phyloP scores from a whole-genome alignment of 2,329 filamentous ascomycete species.

The Cladobotryum mycophilum region DNA sequence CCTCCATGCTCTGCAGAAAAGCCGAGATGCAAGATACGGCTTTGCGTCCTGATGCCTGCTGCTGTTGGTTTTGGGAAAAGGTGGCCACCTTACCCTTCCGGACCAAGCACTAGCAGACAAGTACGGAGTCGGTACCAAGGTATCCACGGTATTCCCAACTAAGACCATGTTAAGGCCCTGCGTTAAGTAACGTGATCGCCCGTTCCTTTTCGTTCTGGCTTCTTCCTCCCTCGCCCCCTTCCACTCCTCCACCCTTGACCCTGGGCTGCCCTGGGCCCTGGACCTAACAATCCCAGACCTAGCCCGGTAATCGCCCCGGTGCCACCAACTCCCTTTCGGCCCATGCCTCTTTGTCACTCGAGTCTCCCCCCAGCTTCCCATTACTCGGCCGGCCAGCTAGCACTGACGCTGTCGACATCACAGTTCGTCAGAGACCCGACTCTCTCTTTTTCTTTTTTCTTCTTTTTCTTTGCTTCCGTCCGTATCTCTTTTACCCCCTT shows the following conservation, averaged over 20 bases:
- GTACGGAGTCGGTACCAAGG: too few relatives aligned
- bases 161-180: background rate
- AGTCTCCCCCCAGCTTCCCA: background rate
- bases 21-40: conserved; percentile 12
- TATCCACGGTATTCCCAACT: too few relatives aligned
- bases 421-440: background rate
- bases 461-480: background rate
- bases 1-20: conserved; percentile 5
- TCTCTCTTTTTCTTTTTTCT: background rate
- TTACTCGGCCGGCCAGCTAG: background rate
- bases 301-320: background rate
- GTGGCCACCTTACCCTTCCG: conserved; percentile 1
- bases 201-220: background rate
- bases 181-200: conserved; percentile 8
- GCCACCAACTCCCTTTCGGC: background rate
- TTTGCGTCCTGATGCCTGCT: background rate
- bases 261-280: background rate
- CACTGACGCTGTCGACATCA: background rate
- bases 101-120: too few relatives aligned
- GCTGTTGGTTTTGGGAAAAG: background rate
- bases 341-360: background rate
- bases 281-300: background rate
- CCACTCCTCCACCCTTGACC: background rate
- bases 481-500: background rate
- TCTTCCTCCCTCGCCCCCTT: background rate